Evolutionary conservation across 257 asterid species (phyloP), one percentile per base, ranked within the genome.

Genomic region (Fraxinus americana): DNA sequence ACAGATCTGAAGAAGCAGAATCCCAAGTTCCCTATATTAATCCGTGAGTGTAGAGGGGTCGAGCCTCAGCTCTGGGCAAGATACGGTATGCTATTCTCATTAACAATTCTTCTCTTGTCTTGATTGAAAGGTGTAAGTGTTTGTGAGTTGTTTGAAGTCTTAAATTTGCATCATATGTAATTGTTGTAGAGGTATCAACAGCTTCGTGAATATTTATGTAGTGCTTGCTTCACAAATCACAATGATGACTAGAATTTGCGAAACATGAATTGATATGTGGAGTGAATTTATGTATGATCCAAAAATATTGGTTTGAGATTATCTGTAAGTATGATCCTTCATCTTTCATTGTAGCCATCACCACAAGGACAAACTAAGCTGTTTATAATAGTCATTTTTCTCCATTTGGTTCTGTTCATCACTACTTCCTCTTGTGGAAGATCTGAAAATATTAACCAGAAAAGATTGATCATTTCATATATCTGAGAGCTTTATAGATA

Each of bases 31-130:
- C 77, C 77, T 29, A 72, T 72, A 39, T 34, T 72, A 32, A 43
- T 73, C 67, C 77, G 77, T 16, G 77, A 73, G 29, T 48, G 43
- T 19, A 52, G 67, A 45, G 77, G 77, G 45, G 21, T 30, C 9
- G 67, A 73, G 27, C 77, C 77, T 52, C 77, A 73, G 67, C 43
- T 73, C 45, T 73, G 77, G 77, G 77, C 68, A 5, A 73, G 68
- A 73, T 73, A 73, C 67, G 77, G 77, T 73, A 73, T 21, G 68
- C 34, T 23, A 25, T 63, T 63, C 66, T 63, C 68, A 63, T 63
- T n/a, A n/a, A 59, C 67, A 59, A 59, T 59, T 59, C 11, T 59
- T 59, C 30, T 59, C 4, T 4, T 13, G 25, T 59, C 67, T 59
- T 59, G 23, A 19, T 54, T 52, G 30, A 8, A 5, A 57, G 13